Evolutionary conservation across 306 rosid species (phyloP).

Genomic region (Purshia tridentata): DNA sequence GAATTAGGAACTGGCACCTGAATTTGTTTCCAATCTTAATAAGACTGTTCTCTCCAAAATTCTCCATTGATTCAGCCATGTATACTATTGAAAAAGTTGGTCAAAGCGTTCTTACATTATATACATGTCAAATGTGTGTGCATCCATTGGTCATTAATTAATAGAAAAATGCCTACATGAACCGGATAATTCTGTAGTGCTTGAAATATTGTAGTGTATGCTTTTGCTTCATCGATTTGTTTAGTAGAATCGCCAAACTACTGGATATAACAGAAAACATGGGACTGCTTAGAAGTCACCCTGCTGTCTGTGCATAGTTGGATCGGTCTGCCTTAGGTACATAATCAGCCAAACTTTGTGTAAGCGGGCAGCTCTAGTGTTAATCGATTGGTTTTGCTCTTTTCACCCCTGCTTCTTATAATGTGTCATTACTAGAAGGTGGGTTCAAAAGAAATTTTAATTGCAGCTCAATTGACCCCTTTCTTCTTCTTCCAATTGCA

Average conservation of each 20-base stretch:
- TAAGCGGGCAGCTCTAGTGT: constrained; percentile 2
- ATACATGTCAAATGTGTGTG: background rate
- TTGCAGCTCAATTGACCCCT: constrained; percentile 28
- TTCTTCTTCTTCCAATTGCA: constrained; percentile 41
- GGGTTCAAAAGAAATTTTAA: constrained; percentile 25
- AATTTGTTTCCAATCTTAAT: background rate
- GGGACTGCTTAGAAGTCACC: background rate
- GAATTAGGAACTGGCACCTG: background rate
- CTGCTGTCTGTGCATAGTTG: constrained; percentile 1
- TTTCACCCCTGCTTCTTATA: constrained; percentile 20
- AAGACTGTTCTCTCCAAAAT: background rate
- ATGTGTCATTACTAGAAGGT: constrained; percentile 24
- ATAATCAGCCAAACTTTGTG: background rate
- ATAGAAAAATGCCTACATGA: background rate
- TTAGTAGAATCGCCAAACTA: background rate
- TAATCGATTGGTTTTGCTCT: constrained; percentile 15
- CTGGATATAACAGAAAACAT: background rate
- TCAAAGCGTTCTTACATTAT: background rate
- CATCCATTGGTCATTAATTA: background rate
- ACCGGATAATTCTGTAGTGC: background rate
- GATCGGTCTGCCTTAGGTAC: background rate
- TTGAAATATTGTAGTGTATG: background rate
- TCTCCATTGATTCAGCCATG: background rate
- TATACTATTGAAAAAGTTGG: background rate
- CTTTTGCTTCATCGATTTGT: background rate